phyloP scores from a whole-genome alignment of 2,329 filamentous ascomycete species.

The Stagonosporopsis chrysanthemi region DNA sequence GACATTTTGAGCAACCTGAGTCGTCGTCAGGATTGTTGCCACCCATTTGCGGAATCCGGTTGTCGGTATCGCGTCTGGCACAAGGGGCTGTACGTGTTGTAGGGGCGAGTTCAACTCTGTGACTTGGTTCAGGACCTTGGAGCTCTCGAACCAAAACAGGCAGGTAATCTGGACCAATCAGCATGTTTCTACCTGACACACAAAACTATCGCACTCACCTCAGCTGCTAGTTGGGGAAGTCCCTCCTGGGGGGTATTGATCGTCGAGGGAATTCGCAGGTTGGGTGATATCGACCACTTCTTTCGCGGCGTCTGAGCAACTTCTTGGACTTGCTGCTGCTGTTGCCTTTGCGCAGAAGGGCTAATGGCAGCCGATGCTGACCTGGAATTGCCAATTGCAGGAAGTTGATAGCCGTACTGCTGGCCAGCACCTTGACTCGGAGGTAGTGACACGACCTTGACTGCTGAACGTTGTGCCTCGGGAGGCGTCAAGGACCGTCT shows the following conservation, averaged over 20 bases:
- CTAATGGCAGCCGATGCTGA: constrained; percentile 28
- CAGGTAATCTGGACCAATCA: constrained; percentile 76
- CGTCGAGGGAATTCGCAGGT: constrained; percentile 45
- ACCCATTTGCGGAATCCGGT: constrained; percentile 93
- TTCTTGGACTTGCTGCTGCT: constrained; percentile 32
- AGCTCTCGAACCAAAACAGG: constrained; percentile 96
- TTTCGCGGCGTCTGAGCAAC: constrained; percentile 37
- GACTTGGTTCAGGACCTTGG: constrained; percentile 77
- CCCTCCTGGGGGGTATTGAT: constrained; percentile 51
- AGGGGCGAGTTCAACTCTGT: constrained; percentile 63
- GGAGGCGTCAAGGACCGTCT: constrained; percentile 46
- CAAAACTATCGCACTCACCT: constrained; percentile 35
- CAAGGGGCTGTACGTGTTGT: constrained; percentile 62
- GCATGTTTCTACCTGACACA: constrained; percentile 5
- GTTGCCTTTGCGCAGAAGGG: constrained; percentile 16
- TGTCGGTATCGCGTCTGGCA: constrained; percentile 76
- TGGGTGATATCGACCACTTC: constrained; percentile 46
- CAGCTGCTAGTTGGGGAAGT: constrained; percentile 51
- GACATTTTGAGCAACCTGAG: constrained; percentile 95
- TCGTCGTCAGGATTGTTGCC: constrained; percentile 86
- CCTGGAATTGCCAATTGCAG: constrained; percentile 47
- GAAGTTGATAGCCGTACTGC: constrained; percentile 46
- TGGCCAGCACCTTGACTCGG: constrained; percentile 36
- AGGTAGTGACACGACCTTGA: constrained; percentile 43
- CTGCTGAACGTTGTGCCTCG: constrained; percentile 41